Base-by-base conservation (phyloP, 1,139 yeast species). In the Suhomyces guaymorum region DNA sequence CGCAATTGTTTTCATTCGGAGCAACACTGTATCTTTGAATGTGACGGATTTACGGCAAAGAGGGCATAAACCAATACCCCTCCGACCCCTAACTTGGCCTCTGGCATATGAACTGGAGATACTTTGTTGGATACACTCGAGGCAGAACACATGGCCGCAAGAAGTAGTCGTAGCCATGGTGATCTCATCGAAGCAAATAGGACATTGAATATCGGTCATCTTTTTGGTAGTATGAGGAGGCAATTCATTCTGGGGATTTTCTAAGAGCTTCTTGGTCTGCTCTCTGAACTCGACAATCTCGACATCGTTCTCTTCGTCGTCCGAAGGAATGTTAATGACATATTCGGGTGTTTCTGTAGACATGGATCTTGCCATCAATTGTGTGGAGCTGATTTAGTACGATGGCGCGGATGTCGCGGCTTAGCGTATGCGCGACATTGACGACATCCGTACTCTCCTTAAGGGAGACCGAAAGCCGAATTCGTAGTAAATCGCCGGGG, bases 61-160 rank as follows among this genome's bases (percentile, higher is more conserved):
- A 3, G 76, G 76, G 49, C 76, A 70, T 22, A 69, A 52, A 0
- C 75, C 76, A 7, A 55, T 58, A 4, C 75, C 76, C 39, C 57
- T 48, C 21, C 46, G 47, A 5, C 64, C 61, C 22, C 58, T 41
- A 1, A 51, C 53, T 42, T 70, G 75, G 4, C 75, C 75, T 12
- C 75, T 49, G 5, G 75, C 75, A 26, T 60, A 55, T 2, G 74
- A 67, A 29, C 70, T 59, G 7, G 73, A 54, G 2, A 70, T 49
- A 44, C 73, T 63, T 42, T 63, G 70, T 47, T 61, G 71, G 21
- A 70, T 57, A 43, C 76, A 70, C 26, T 67, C 72, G 10, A 70
- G 53, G 39, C 76, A 70, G 46, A 68, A 70, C 2, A 70, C 54
- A 44, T 70, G 76, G 6, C 76, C 76, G 48, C 76, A 70, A 2